A percentile compares a stretch with the other conserved stretches of the same genome.
Conservation (phyloP, 306 rosid species). For the Cicer pinnatifidum region DNA sequence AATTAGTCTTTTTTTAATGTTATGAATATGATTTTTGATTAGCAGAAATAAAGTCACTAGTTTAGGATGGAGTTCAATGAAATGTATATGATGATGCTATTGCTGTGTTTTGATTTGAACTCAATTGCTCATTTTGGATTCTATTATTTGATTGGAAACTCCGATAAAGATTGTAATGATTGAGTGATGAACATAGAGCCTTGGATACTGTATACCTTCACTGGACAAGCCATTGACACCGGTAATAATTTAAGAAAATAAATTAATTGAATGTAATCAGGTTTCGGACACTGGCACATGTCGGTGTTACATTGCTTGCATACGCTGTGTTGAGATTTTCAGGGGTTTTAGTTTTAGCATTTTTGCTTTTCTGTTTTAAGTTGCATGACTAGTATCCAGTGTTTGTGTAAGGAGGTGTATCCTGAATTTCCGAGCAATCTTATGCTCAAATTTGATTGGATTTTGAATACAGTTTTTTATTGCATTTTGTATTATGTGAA, state of each 20-base stretch:
- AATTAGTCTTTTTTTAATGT: not conserved
- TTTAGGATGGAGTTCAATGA: constrained; percentile 18
- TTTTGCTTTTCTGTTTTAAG: not conserved
- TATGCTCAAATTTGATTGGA: not conserved
- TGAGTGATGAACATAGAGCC: not conserved
- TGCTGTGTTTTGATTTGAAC: constrained; percentile 26
- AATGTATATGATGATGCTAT: constrained; percentile 20
- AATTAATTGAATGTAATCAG: too few species aligned
- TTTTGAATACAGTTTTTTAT: constrained; percentile 32
- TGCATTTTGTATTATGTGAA: not conserved
- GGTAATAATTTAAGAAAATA: too few species aligned
- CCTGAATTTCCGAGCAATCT: constrained; percentile 5
- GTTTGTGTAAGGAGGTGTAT: constrained; percentile 27
- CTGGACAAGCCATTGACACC: too few species aligned
- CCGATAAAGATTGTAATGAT: not conserved
- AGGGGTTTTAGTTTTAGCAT: constrained; percentile 11
- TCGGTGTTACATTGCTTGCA: too few species aligned
- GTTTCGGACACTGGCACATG: too few species aligned
- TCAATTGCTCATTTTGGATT: constrained; percentile 4
- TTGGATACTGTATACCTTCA: not conserved
- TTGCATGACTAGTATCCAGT: not conserved
- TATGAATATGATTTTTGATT: not conserved
- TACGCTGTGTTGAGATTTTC: not conserved
- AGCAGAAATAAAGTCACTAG: not conserved
- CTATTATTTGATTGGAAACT: constrained; percentile 13